A percentile compares a stretch with the other conserved stretches of the same genome.
Evolutionary conservation across 352 stramenopile species (phyloP).

Genomic region (Elongisporangium anandrum): DNA sequence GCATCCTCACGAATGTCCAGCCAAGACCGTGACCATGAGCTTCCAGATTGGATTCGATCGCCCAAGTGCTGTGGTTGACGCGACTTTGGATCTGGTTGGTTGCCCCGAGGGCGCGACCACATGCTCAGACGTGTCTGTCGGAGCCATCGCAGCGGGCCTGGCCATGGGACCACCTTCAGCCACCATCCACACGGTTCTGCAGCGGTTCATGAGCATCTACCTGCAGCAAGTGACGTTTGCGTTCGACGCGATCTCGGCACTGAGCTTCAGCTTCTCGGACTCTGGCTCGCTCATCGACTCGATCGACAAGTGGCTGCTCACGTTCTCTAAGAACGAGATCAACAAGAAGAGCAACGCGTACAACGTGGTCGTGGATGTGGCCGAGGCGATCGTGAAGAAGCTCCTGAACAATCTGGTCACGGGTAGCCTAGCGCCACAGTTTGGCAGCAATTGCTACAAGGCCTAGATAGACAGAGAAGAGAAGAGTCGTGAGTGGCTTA

Average conservation of each 20-base stretch:
- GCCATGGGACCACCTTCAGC: no score
- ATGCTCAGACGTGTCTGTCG: conserved; percentile 40
- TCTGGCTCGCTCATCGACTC: conserved; percentile 28
- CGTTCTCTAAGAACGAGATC: conserved; percentile 34
- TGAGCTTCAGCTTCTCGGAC: conserved; percentile 35
- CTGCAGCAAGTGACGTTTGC: conserved; percentile 13
- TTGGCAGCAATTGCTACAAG: conserved; percentile 34
- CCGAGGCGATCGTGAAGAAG: conserved; percentile 35
- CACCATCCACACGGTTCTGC: no score
- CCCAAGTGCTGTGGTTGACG: conserved; percentile 21
- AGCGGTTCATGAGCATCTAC: conserved; percentile 29
- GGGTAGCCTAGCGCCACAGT: conserved; percentile 33
- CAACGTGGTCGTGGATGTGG: conserved; percentile 28
- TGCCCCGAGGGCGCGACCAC: conserved; percentile 24
- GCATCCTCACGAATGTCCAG: conserved; percentile 36
- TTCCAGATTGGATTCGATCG: conserved; percentile 32
- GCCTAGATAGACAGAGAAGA: no score
- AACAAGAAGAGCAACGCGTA: conserved; percentile 67
- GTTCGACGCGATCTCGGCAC: conserved; percentile 13
- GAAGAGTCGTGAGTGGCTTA: no score
- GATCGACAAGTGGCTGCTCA: conserved; percentile 40
- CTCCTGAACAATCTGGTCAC: conserved; percentile 47
- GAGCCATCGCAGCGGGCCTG: no score
- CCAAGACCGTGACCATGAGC: conserved; percentile 29
- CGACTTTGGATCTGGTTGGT: conserved; percentile 29